Base-by-base conservation (phyloP, 2,329 filamentous ascomycete genomes). In the Zelopaecilomyces penicillatus region DNA sequence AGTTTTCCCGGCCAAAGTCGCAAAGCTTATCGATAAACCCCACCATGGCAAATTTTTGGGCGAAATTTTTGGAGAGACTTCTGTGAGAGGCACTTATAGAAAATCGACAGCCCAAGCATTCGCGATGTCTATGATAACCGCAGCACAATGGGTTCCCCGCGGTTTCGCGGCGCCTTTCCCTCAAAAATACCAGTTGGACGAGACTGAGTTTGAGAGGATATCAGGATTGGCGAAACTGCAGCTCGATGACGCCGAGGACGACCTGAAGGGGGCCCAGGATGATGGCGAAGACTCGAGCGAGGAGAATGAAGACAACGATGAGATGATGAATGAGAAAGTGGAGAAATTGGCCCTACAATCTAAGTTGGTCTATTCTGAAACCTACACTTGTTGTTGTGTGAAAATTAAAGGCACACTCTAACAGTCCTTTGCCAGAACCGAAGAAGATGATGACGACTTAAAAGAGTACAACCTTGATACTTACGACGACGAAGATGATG, bases 381-480 rank as follows among this genome's bases (percentile, higher is more conserved):
- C 19, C 19, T 3, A 19, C 19, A 19, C 19, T 19, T 19, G 19
- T 19, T 19, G 19, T 19, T 19, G 19, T 19, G 19, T 19, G 19
- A 19, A 19, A 19, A 19, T 19, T 19, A 19, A 19, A 19, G 19
- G 19, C 19, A 3, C 3, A 19, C 19, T 19, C 56, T 58, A 44
- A 60, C 46, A 34, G n/a, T 5, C 2, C 19, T 5, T 35, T n/a
- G 5, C 27, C 52, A 77, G 74, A 45, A 69, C 79, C 33, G 71
- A 19, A 19, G 19, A 19, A 19, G 19, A 84, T 52, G 88, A 95
- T 59, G 87, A 94, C 54, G 90, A 95, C 62, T 75, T 98, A 41
- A 93, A 91, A 66, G 89, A 98, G 66, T 98, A 96, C 67, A 84
- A 98, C 61, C 76, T 98, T 44, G 91, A 97, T 52, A 82, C 95